Base-by-base conservation (phyloP, 108 stramenopile species). In the Conticribra guillardii region DNA sequence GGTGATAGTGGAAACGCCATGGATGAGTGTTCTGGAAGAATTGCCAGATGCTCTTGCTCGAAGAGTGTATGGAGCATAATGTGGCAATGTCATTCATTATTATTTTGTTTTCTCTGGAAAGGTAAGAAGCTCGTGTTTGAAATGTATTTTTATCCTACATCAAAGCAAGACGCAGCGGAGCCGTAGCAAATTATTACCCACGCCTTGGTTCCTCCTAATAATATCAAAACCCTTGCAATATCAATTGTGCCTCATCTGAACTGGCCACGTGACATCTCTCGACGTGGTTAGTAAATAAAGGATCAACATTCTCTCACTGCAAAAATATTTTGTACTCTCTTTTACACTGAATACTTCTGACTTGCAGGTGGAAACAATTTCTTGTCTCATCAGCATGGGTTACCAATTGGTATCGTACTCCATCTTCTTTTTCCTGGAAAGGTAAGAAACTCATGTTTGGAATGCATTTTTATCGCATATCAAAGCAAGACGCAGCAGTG, bases 1-100 rank as follows among this genome's bases (percentile, higher is more conserved):
- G 85, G 71, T 95, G 16, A 80, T 95, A 30, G 89, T 95, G 28
- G 93, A 95, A 66, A 87, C 90, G 66, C 93, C 93, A 29, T 92
- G 93, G 93, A 54, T 89, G 57, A 77, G 79, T 23, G 78, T 92
- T 19, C 84, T 90, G 54, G 82, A 89, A 48, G 82, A 82, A 29
- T 84, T 95, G 54, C 93, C 93, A 37, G 85, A 84, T 41, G 87
- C 91, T 31, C 62, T 95, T 29, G 79, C 88, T 33, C 81, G 91
- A 7, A 67, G 85, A 76, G 79, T 89, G 17, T 95, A 88, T 82
- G 93, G 93, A 66, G 77, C 79, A 50, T 81, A 83, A 69, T n/a
- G n/a, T n/a, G 31, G 30, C 49, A 31, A 69, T 61, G 48, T 69
- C 21, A 18, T 47, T 23, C n/a, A 41, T 14, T 30, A 7, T 22